phyloP scores from a whole-genome alignment of 2,329 filamentous ascomycete genomes.

The Triangularia verruculosa region DNA sequence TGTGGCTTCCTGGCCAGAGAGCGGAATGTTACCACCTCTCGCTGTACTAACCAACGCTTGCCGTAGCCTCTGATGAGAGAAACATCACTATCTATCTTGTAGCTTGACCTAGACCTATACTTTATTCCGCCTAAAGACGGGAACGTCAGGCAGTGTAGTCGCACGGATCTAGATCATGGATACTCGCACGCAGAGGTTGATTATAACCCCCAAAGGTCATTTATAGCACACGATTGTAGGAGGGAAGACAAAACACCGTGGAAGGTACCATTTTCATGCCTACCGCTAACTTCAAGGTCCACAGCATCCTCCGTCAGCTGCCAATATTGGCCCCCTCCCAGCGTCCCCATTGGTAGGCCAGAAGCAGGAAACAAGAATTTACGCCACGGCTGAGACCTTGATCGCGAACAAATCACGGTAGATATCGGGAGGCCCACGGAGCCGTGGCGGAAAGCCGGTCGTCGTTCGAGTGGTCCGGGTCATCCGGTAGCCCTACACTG shows the following conservation, averaged over 20 bases:
- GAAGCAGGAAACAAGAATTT: slow-evolving; percentile 26
- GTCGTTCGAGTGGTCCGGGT: slow-evolving; percentile 9
- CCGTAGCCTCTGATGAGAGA: background rate
- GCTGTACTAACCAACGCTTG: background rate
- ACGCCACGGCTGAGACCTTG: slow-evolving; percentile 39
- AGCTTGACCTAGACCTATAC: background rate
- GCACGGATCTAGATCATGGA: slow-evolving; percentile 14
- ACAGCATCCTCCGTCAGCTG: slow-evolving; percentile 16
- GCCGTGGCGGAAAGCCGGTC: slow-evolving; percentile 15
- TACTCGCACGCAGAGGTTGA: slow-evolving; percentile 12
- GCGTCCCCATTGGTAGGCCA: slow-evolving; percentile 32
- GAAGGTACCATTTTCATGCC: slow-evolving; percentile 5
- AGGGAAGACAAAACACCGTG: background rate
- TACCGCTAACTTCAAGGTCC: background rate
- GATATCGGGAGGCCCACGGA: background rate
- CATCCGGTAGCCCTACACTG: background rate
- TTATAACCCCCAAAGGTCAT: background rate
- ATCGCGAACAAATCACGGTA: slow-evolving; percentile 12
- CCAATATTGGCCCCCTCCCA: slow-evolving; percentile 19
- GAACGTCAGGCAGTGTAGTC: slow-evolving; percentile 11
- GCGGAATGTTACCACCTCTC: background rate
- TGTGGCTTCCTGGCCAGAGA: background rate
- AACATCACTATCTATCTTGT: background rate
- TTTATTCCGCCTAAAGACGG: slow-evolving; percentile 12
- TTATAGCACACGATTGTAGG: background rate